A percentile compares a stretch with the other conserved stretches of the same genome.
Conservation (phyloP, 371 early-diverging fungal genomes). For the Circinella minor region DNA sequence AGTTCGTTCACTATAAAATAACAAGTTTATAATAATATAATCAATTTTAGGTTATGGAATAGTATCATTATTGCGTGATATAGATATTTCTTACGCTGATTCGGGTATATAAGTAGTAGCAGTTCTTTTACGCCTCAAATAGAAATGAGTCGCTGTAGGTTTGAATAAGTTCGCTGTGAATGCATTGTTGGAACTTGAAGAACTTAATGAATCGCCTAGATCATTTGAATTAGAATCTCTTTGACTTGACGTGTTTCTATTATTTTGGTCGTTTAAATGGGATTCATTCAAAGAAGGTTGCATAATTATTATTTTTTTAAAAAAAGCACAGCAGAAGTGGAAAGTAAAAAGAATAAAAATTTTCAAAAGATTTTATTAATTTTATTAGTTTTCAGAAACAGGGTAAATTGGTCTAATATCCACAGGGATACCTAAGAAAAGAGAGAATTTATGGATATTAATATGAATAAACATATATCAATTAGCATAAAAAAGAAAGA, state of each 20-base stretch:
- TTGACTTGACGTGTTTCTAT: neutral
- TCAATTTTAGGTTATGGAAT: too few relatives aligned
- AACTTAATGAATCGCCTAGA: neutral
- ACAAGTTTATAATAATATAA: too few relatives aligned
- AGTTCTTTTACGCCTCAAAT: neutral
- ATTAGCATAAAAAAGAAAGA: slow-evolving; percentile 3
- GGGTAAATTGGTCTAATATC: slow-evolving; percentile 59
- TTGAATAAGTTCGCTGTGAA: slow-evolving; percentile 1
- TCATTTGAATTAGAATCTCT: neutral
- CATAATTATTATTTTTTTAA: neutral
- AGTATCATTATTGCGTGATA: too few relatives aligned
- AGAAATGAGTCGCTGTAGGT: slow-evolving; percentile 1
- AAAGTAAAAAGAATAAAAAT: slow-evolving; percentile 3
- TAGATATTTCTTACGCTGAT: slow-evolving; percentile 3
- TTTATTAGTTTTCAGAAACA: neutral
- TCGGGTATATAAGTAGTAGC: neutral
- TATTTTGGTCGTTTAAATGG: neutral
- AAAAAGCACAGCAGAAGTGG: neutral
- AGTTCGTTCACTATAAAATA: slow-evolving; percentile 3
- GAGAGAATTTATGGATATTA: too few relatives aligned
- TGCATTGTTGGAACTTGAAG: neutral
- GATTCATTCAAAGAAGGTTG: neutral
- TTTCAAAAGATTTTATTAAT: slow-evolving; percentile 11
- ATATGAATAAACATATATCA: neutral
- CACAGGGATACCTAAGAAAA: slow-evolving; percentile 42